Evolutionary conservation across 2,329 filamentous ascomycete genomes (phyloP), one percentile per base, ranked within the genome.

Genomic region (Phialemonium atrogriseum): DNA sequence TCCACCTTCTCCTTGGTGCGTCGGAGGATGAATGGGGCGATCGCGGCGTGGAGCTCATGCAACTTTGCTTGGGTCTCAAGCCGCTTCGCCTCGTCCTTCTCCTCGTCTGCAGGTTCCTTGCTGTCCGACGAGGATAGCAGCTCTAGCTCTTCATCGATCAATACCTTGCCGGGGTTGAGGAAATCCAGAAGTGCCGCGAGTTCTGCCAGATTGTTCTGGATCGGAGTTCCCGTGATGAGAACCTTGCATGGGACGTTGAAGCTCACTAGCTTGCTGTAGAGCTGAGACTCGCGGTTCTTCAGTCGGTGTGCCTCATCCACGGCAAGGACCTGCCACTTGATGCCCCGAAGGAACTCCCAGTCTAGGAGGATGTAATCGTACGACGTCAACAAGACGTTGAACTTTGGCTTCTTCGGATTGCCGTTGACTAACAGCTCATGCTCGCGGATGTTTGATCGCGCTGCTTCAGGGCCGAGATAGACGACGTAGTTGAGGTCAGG

Each of bases 1-100:
- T 96, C 91, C 7, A 98, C 93, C 35, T 91, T 95, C 52, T 94
- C 85, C 59, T 98, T 98, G 12, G 91, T 96, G 31, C 91, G 82
- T 23, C 91, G 85, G 32, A 98, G 69, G 66, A 98, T 96, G 53
- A 84, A 96, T 3, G 91, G 91, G 13, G 89, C 82, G 45, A 98
- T 94, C 15, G 84, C 77, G 32, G 77, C 76, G 36, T 91, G 93
- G 24, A 98, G 72, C 35, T 87, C 79, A 35, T 83, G 78, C 23
- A 98, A 76, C 59, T 96, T 94, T 45, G 81, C 72, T 48, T 88
- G 87, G 0, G 89, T 89, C 49, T 84, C 80, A 42, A 81, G 78
- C 1, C 84, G 81, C 35, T 54, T 56, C 22, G 52, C 54, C 33
- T 57, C 52, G 17, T 53, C 50, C 25, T 51, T 49, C 24, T 51